Evolutionary conservation across 2,329 filamentous ascomycete species (phyloP).

Genomic region (Myotisia sp.): DNA sequence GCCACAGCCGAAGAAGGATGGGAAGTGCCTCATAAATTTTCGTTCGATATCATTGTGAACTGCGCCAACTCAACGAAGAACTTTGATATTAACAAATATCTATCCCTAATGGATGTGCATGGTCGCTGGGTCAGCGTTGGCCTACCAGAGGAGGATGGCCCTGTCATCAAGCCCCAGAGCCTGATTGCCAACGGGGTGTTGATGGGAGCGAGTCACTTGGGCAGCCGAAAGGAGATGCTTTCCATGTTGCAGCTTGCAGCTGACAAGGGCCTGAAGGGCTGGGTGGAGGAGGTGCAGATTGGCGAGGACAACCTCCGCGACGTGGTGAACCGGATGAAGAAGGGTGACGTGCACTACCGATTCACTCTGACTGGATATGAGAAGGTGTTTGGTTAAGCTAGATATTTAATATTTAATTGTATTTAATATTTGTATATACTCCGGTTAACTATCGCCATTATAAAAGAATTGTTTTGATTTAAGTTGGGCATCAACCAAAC

Average conservation of each 20-base stretch:
- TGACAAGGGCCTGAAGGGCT: slow-evolving; percentile 54
- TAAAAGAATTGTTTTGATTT: no score
- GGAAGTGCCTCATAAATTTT: slow-evolving; percentile 40
- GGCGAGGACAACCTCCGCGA: slow-evolving; percentile 54
- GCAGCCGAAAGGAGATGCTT: slow-evolving; percentile 54
- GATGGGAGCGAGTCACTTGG: slow-evolving; percentile 57
- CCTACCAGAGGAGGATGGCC: slow-evolving; percentile 61
- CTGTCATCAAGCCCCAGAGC: slow-evolving; percentile 56
- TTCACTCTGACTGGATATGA: slow-evolving; percentile 47
- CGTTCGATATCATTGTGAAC: slow-evolving; percentile 55
- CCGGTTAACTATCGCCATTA: no score
- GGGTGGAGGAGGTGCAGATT: slow-evolving; percentile 59
- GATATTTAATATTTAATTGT: no score
- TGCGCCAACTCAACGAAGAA: slow-evolving; percentile 61
- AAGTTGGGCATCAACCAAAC: no score
- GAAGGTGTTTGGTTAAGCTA: slow-evolving; percentile 26
- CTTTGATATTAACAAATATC: slow-evolving; percentile 48
- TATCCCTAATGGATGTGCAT: slow-evolving; percentile 67
- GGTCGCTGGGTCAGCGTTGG: slow-evolving; percentile 68
- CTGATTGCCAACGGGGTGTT: slow-evolving; percentile 60
- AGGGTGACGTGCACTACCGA: slow-evolving; percentile 57
- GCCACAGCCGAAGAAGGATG: slow-evolving; percentile 44
- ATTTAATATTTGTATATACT: no score
- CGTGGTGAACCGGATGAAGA: slow-evolving; percentile 54
- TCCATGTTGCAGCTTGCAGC: slow-evolving; percentile 58